A percentile compares a stretch with the other conserved stretches of the same genome.
phyloP scores from a whole-genome alignment of 768 basidiomycete genomes.

The Steccherinum ochraceum region DNA sequence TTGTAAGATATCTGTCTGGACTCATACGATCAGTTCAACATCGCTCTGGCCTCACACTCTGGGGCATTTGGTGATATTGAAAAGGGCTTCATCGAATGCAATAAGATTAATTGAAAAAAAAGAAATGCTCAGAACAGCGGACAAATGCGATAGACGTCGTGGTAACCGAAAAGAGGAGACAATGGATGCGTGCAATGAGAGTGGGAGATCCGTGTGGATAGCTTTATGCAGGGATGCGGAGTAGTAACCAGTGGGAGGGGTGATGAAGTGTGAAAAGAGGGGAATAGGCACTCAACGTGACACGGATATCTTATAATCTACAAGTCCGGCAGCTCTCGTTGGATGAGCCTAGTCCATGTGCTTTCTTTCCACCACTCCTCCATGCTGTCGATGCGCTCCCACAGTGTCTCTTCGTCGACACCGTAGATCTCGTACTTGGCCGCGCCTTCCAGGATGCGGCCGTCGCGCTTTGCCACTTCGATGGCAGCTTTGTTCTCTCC shows the following conservation, averaged over 20 bases:
- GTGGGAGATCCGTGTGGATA: neutral
- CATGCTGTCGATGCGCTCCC: slow-evolving; percentile 78
- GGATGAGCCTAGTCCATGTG: slow-evolving; percentile 79
- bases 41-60: neutral
- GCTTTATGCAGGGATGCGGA: too few relatives aligned
- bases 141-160: neutral
- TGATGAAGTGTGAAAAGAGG: neutral
- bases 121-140: neutral
- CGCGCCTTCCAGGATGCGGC: slow-evolving; percentile 46
- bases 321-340: slow-evolving; percentile 80
- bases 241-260: too few relatives aligned
- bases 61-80: neutral
- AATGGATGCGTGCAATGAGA: neutral
- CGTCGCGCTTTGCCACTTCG: slow-evolving; percentile 76
- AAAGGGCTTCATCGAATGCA: neutral
- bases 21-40: too few relatives aligned
- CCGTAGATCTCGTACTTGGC: slow-evolving; percentile 86
- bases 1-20: too few relatives aligned
- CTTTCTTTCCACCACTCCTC: slow-evolving; percentile 92
- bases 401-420: slow-evolving; percentile 77
- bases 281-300: neutral
- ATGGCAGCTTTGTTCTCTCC: slow-evolving; percentile 80
- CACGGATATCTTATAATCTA: slow-evolving; percentile 18
- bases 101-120: neutral
- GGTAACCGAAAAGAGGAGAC: neutral